Evolutionary conservation across 2,329 filamentous ascomycete species (phyloP), one percentile per base, ranked within the genome.

Genomic region (Exophiala sp.): DNA sequence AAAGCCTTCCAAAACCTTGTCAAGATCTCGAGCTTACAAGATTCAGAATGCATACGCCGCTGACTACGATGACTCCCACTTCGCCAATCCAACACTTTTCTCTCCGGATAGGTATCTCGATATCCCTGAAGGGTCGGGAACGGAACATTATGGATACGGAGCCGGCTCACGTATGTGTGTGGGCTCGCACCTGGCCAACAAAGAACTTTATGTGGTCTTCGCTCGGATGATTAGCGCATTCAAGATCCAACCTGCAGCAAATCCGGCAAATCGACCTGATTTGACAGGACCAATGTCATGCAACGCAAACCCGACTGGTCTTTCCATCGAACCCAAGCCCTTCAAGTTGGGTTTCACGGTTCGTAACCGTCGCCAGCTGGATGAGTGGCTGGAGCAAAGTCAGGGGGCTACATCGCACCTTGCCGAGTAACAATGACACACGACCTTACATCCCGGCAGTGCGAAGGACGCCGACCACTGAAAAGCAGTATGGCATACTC

Each of bases 51-150:
- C 87, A 6, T 90, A 85, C 68, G 86, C 85, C 1, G 87, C 86
- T 20, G 79, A 91, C 69, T 88, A 87, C 68, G 87, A 91, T 64
- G 75, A 77, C 5, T 67, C 71, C 0, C 86, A 88, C 65, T 91
- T 89, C 73, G 79, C 82, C 58, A 66, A 80, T 29, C 80, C 87
- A 0, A 58, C 77, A 21, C 69, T 73, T 5, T 90, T 91, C 66
- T 73, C 81, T 12, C 85, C 87, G 0, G 86, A 89, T 58, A 80
- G 87, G 21, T 91, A 86, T 65, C 72, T 90, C 6, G 68, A 73
- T 44, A 74, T 83, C 47, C 70, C 59, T 18, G 79, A 72, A 43
- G 70, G 68, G 1, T 65, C 71, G 0, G 82, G 82, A 4, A 84
- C 82, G 1, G 79, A 41, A 33, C 62, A 63, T 7, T 62, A 57